Evolutionary conservation across 768 basidiomycete genomes (phyloP).

Genomic region (Leccinum aurantiacum): DNA sequence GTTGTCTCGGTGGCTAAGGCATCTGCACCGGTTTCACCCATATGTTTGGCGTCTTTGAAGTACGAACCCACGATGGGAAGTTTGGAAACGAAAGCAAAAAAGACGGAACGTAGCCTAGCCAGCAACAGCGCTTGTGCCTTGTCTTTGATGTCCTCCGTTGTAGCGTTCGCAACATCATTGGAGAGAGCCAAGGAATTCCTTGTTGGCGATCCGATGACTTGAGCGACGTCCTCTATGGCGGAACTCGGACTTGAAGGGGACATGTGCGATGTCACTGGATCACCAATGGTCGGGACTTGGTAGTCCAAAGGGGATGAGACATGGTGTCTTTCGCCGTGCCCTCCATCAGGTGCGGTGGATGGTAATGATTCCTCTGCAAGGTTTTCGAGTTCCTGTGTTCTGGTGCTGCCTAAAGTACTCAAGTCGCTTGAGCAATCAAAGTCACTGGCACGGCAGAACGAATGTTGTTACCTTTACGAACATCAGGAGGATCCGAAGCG

Average conservation of each 20-base stretch:
- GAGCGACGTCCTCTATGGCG: not conserved
- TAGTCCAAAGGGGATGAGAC: not conserved
- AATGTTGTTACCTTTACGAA: not conserved
- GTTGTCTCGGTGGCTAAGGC: conserved; percentile 22
- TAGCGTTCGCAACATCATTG: not conserved
- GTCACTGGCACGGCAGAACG: not conserved
- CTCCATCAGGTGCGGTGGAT: not conserved
- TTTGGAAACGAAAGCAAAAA: conserved; percentile 16
- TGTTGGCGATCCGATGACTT: not conserved
- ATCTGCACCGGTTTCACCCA: not conserved
- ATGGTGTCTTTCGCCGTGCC: not conserved
- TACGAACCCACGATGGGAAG: conserved; percentile 27
- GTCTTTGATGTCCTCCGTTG: conserved; percentile 7
- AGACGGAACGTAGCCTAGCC: conserved; percentile 9
- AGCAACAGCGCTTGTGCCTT: conserved; percentile 7
- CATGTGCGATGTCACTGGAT: not conserved
- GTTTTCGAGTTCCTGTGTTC: not conserved
- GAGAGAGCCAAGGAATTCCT: not conserved
- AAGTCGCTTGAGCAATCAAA: not conserved
- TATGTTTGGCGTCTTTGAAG: conserved; percentile 11
- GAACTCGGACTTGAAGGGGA: not conserved
- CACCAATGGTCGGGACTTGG: not conserved
- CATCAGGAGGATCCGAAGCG: not conserved
- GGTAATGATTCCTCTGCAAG: not conserved
- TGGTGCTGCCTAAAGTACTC: not conserved